Percentiles rank a stretch among this genome's conserved stretches.
phyloP scores from a whole-genome alignment of 2,329 filamentous ascomycete species.

The Cladosporium oxysporum region DNA sequence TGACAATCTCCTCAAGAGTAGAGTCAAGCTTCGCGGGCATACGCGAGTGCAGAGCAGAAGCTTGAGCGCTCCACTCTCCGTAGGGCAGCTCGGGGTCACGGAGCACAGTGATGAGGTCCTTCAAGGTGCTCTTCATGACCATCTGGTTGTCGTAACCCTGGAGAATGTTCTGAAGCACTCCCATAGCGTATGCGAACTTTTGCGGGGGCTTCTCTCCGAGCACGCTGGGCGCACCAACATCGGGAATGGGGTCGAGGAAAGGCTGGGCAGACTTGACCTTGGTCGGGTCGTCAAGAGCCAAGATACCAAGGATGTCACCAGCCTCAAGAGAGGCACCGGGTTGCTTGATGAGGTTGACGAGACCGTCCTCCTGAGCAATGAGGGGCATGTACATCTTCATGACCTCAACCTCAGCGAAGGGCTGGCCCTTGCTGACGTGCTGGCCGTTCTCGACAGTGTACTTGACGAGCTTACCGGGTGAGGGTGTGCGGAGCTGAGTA shows the following conservation, averaged over 20 bases:
- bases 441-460: conserved; percentile 94
- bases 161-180: conserved; percentile 83
- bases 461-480: conserved; percentile 96
- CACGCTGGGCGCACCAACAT: conserved; percentile 81
- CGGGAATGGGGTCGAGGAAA: conserved; percentile 87
- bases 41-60: conserved; percentile 92
- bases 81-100: conserved; percentile 89
- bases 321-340: conserved; percentile 96
- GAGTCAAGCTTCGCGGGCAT: conserved; percentile 93
- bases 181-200: conserved; percentile 74
- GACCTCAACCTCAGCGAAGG: conserved; percentile 96
- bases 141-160: conserved; percentile 96
- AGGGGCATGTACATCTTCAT: conserved; percentile 99
- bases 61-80: conserved; percentile 94
- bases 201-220: conserved; percentile 91
- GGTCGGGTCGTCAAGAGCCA: conserved; percentile 90
- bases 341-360: conserved; percentile 98
- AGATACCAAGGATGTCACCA: conserved; percentile 96
- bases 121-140: conserved; percentile 85
- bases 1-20: conserved; percentile 80
- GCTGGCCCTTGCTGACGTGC: conserved; percentile 87
- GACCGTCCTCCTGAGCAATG: conserved; percentile 88
- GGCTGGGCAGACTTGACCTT: conserved; percentile 96
- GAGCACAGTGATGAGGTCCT: conserved; percentile 86
- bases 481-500: conserved; percentile 91